Conservation (phyloP, 345 rosid species). For the Populus deltoides region DNA sequence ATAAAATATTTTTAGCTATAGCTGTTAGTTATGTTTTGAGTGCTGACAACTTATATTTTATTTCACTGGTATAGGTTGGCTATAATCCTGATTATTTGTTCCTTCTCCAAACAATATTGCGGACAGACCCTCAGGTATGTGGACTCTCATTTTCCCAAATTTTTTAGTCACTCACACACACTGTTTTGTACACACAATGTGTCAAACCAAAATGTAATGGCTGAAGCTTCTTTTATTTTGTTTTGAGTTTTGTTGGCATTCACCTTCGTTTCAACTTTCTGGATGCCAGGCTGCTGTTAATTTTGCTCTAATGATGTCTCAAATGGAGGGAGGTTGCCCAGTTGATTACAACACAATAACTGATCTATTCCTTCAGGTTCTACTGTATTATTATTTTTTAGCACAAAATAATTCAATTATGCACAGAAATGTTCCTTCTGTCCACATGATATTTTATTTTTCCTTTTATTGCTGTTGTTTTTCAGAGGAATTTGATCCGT, state of each 20-base stretch:
- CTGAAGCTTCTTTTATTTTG: background rate
- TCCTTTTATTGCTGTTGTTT: background rate
- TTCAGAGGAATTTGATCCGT: constrained; percentile 86
- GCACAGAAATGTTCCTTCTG: background rate
- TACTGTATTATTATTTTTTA: background rate
- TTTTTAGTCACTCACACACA: background rate
- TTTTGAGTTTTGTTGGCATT: background rate
- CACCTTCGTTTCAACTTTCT: background rate
- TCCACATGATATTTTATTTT: background rate
- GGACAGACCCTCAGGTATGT: constrained; percentile 90
- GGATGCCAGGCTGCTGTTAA: constrained; percentile 82
- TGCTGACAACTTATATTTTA: background rate
- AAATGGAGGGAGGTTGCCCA: constrained; percentile 98
- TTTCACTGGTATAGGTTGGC: constrained; percentile 59
- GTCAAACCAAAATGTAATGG: background rate
- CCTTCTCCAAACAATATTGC: constrained; percentile 94
- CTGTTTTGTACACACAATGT: background rate
- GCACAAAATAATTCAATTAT: background rate
- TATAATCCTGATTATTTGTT: constrained; percentile 92
- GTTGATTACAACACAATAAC: constrained; percentile 90
- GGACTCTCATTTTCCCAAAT: background rate
- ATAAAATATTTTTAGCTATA: background rate
- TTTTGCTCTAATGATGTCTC: constrained; percentile 98
- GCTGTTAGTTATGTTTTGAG: background rate
- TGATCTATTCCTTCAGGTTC: constrained; percentile 96